Percentiles rank a stretch among this genome's conserved stretches.
Conservation (phyloP, 1,284 basidiomycete genomes). For the Cutaneotrichosporon dermatis region DNA sequence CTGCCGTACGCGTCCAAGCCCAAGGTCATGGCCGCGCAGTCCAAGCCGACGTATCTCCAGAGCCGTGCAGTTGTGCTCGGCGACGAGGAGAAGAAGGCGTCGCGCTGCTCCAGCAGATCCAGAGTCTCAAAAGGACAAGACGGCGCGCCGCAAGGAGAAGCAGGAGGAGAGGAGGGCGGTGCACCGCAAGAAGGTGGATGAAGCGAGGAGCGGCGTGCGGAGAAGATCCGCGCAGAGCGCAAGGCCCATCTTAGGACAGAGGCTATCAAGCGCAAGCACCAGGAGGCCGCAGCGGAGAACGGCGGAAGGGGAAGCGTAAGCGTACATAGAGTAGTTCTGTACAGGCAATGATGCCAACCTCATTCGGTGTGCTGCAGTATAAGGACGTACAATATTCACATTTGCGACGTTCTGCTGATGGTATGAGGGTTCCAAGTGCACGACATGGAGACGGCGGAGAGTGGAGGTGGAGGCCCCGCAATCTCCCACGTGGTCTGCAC, state of each 20-base stretch:
- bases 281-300: slow-evolving; percentile 31
- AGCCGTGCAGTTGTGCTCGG: slow-evolving; percentile 91
- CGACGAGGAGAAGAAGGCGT: slow-evolving; percentile 87
- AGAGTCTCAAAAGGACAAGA: slow-evolving; percentile 87
- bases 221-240: slow-evolving; percentile 68
- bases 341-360: too few relatives aligned
- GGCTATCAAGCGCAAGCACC: slow-evolving; percentile 48
- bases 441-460: too few relatives aligned
- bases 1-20: slow-evolving; percentile 93
- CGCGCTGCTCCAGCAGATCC: slow-evolving; percentile 90
- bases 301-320: slow-evolving; percentile 13
- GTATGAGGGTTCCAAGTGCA: too few relatives aligned
- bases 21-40: slow-evolving; percentile 71
- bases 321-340: neutral
- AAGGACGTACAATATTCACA: too few relatives aligned
- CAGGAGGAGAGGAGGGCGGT: slow-evolving; percentile 57
- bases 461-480: too few relatives aligned
- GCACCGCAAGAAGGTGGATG: slow-evolving; percentile 55
- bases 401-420: too few relatives aligned
- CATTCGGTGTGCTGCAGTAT: too few relatives aligned
- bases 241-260: slow-evolving; percentile 55
- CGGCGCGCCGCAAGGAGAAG: slow-evolving; percentile 70
- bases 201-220: slow-evolving; percentile 73
- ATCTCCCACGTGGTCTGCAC: too few relatives aligned
- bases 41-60: slow-evolving; percentile 75